phyloP scores from a whole-genome alignment of 2,329 filamentous ascomycete species.

The Escovopsis sp. region DNA sequence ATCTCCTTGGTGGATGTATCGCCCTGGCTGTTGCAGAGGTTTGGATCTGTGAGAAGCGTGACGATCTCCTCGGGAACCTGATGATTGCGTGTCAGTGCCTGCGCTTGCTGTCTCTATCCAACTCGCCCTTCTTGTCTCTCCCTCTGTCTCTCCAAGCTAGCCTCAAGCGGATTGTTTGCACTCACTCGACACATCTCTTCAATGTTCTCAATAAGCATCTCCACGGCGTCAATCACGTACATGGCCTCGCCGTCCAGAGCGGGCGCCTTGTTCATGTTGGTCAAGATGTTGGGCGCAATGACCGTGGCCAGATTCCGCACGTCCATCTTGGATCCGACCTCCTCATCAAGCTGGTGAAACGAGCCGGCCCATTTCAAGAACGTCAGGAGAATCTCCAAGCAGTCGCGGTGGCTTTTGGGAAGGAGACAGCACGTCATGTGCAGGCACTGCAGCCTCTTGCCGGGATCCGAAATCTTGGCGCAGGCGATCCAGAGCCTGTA shows the following conservation, averaged over 20 bases:
- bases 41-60: slow-evolving; percentile 68
- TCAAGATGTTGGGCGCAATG: slow-evolving; percentile 89
- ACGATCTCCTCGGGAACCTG: slow-evolving; percentile 89
- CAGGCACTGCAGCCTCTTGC: slow-evolving; percentile 68
- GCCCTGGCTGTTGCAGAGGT: slow-evolving; percentile 63
- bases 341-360: slow-evolving; percentile 94
- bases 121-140: neutral
- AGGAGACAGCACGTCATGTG: slow-evolving; percentile 86
- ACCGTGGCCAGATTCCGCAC: slow-evolving; percentile 94
- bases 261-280: slow-evolving; percentile 48
- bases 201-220: slow-evolving; percentile 80
- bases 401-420: slow-evolving; percentile 84
- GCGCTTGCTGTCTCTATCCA: neutral
- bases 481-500: slow-evolving; percentile 82
- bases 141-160: too few species aligned
- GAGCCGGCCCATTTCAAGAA: slow-evolving; percentile 97
- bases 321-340: slow-evolving; percentile 97
- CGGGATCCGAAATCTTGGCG: slow-evolving; percentile 71
- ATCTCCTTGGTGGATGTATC: slow-evolving; percentile 97
- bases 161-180: neutral
- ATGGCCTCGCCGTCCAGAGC: slow-evolving; percentile 78
- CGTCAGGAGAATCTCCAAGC: slow-evolving; percentile 84
- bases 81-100: neutral
- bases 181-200: slow-evolving; percentile 95
- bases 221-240: slow-evolving; percentile 81